Base-by-base conservation (phyloP, 495 filamentous ascomycete species). In the Copromyces sp. region DNA sequence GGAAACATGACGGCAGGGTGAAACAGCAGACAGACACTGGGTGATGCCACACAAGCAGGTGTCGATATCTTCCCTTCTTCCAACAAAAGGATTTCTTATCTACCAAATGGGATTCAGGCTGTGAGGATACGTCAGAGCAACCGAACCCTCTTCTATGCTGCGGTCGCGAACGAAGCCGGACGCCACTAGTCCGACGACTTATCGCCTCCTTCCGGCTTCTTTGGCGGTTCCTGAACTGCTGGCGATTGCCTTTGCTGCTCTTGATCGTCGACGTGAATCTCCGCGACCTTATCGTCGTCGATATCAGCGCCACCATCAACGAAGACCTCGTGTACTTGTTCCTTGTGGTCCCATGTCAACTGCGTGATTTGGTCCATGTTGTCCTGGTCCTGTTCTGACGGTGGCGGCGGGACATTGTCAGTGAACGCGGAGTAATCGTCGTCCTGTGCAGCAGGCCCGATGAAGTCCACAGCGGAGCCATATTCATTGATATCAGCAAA, bases 191-290 rank as follows among this genome's bases (percentile, higher is more conserved):
- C 29, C 7, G 53, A 65, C 24, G 53, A 65, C 53, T 35, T 65
- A 32, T 65, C 53, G 53, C 53, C 53, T 17, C 14, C 29, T 35
- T 65, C 53, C 29, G 53, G 53, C 29, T 65, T 35, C 53, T 35
- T 65, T 65, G 29, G 53, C 14, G 53, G 29, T 42, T 45, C 69
- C 69, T 47, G 68, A 69, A 53, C 68, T 75, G 37, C 35, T 72
- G 17, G 53, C 3, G 53, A 65, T 44, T 38, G 69, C 37, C 40
- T 20, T n/a, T 75, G 72, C 32, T 76, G 74, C 8, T 75, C 71
- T 17, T 78, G 78, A 39, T 82, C 82, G 40, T 80, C 81, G 9
- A 86, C 73, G 65, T 83, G 83, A 17, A 86, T 86, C 75, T 86
- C 84, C 9, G 83, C 78, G 6, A 84, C 84, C 70, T 75, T 77